Percentiles rank a stretch among this genome's conserved stretches.
phyloP scores from a whole-genome alignment of 306 rosid species.

The Lablab purpureus region DNA sequence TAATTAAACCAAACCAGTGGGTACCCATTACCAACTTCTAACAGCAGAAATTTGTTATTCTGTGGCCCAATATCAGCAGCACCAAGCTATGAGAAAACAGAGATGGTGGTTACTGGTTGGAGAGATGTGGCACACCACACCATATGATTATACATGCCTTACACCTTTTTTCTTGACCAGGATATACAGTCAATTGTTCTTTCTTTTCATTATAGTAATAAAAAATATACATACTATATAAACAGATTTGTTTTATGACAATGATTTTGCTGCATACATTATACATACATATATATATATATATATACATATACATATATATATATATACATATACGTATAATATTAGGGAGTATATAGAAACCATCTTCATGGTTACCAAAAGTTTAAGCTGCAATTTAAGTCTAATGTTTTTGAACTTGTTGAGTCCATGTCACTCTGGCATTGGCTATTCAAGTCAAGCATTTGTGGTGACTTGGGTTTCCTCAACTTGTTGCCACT shows the following conservation, averaged over 20 bases:
- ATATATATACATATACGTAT: too few relatives aligned
- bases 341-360: constrained; percentile 30
- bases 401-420: constrained; percentile 62
- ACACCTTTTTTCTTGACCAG: constrained; percentile 50
- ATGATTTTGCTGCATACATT: constrained; percentile 46
- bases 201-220: constrained; percentile 50
- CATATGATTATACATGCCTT: constrained; percentile 45
- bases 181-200: constrained; percentile 54
- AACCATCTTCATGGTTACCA: constrained; percentile 51
- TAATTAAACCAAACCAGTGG: constrained; percentile 31
- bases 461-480: constrained; percentile 45
- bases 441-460: constrained; percentile 78
- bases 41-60: constrained; percentile 15
- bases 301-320: too few relatives aligned
- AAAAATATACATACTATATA: constrained; percentile 57
- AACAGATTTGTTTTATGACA: constrained; percentile 41
- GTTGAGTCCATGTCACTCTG: constrained; percentile 64
- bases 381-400: constrained; percentile 58
- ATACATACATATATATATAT: too few relatives aligned
- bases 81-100: background rate
- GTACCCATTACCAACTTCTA: constrained; percentile 26
- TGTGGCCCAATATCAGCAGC: constrained; percentile 29
- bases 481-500: constrained; percentile 53
- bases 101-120: background rate
- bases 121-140: constrained; percentile 41